A percentile compares a stretch with the other conserved stretches of the same genome.
These are phyloP conservation scores for Thalassiosira exigua DNA, from an alignment of 352 stramenopile species.

Conservation along the genomic window DNA sequence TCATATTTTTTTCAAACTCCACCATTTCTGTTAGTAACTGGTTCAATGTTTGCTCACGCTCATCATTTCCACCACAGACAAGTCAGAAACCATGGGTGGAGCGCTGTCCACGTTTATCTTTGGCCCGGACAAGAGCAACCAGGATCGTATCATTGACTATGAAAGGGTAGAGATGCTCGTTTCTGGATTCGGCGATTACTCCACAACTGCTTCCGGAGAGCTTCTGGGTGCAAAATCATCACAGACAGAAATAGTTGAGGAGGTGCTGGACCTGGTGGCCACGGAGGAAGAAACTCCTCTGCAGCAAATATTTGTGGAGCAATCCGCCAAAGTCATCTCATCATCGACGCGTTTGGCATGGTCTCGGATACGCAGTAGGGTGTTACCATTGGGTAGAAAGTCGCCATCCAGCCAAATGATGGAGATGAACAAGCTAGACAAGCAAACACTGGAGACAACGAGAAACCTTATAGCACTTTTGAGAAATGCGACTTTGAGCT, in stretches of 20 bases:
- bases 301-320: conserved; percentile 82
- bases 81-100: conserved; percentile 65
- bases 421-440: conserved; percentile 67
- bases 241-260: conserved; percentile 70
- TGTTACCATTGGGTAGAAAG: conserved; percentile 68
- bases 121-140: conserved; percentile 76
- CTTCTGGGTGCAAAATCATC: conserved; percentile 56
- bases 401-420: conserved; percentile 77
- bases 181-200: conserved; percentile 81
- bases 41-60: conserved; percentile 96
- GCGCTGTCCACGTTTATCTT: conserved; percentile 84
- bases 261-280: conserved; percentile 77
- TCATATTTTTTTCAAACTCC: too few relatives aligned
- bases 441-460: conserved; percentile 78
- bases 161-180: conserved; percentile 82
- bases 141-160: conserved; percentile 80
- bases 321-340: conserved; percentile 81
- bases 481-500: conserved; percentile 11
- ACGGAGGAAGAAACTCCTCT: conserved; percentile 82
- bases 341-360: conserved; percentile 68
- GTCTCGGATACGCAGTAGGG: conserved; percentile 69
- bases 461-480: conserved; percentile 65
- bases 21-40: conserved; percentile 95
- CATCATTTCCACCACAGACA: conserved; percentile 90
- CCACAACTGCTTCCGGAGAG: conserved; percentile 70